Evolutionary conservation across 169 alveolate genomes (phyloP).

Genomic region (Theileria orientalis): DNA sequence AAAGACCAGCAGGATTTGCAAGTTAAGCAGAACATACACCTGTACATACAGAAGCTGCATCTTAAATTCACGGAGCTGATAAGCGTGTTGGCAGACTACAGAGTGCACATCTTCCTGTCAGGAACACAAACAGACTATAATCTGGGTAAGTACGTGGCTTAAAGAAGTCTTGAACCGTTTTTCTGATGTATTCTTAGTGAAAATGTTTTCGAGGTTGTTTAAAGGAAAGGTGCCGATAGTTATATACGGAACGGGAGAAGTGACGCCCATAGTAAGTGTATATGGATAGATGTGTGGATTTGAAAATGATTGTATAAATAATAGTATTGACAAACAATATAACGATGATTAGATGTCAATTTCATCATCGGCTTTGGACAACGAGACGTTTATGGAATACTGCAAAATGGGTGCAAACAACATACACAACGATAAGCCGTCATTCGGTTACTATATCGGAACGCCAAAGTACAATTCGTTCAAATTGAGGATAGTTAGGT

Average conservation of each 20-base stretch:
- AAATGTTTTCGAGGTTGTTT: slow-evolving; percentile 26
- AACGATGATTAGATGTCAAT: slow-evolving; percentile 23
- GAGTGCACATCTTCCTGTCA: slow-evolving; percentile 46
- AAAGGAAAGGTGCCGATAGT: slow-evolving; percentile 53
- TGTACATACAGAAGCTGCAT: slow-evolving; percentile 57
- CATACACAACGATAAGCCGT: slow-evolving; percentile 2
- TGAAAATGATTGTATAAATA: neutral
- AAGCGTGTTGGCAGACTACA: slow-evolving; percentile 57
- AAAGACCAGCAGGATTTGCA: neutral
- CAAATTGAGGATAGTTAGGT: slow-evolving; percentile 34
- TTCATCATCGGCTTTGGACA: slow-evolving; percentile 1
- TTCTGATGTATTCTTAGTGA: slow-evolving; percentile 15
- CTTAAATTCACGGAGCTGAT: slow-evolving; percentile 58
- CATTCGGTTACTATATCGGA: slow-evolving; percentile 58
- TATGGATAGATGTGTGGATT: neutral
- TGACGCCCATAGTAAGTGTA: slow-evolving; percentile 44
- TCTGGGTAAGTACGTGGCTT: slow-evolving; percentile 50
- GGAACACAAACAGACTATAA: slow-evolving; percentile 53
- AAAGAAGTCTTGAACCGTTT: neutral
- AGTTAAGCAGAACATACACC: neutral
- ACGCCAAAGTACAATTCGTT: neutral
- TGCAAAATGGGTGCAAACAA: slow-evolving; percentile 36
- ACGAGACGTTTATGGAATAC: slow-evolving; percentile 1
- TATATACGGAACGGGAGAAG: slow-evolving; percentile 46
- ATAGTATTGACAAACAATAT: neutral